Evolutionary conservation across 1,284 basidiomycete genomes (phyloP).

Genomic region (Boletellus deceptivus): DNA sequence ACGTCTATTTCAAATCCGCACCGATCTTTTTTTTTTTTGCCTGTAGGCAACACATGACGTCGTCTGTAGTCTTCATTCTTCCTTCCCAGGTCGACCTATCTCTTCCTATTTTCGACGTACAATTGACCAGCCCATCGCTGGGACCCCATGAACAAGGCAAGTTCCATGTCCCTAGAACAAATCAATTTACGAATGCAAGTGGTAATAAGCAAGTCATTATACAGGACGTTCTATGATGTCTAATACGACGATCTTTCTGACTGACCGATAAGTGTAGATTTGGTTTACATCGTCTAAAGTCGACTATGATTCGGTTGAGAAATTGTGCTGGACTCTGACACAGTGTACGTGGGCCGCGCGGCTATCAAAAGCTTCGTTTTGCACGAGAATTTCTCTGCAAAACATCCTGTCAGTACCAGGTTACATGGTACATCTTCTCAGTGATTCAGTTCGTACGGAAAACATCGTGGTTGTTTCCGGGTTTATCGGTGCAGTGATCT

Average conservation of each 20-base stretch:
- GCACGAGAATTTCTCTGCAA: conserved; percentile 83
- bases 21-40: no score
- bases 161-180: conserved; percentile 87
- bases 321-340: conserved; percentile 48
- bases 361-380: conserved; percentile 86
- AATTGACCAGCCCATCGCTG: no score
- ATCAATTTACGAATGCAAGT: background rate
- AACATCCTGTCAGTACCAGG: conserved; percentile 55
- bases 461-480: conserved; percentile 31
- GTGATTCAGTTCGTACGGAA: background rate
- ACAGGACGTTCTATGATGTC: conserved; percentile 92
- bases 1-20: no score
- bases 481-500: conserved; percentile 84
- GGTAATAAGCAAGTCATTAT: conserved; percentile 21
- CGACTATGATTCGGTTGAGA: no score
- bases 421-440: conserved; percentile 45
- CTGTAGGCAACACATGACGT: no score
- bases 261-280: conserved; percentile 47
- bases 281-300: conserved; percentile 29
- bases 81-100: no score
- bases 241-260: conserved; percentile 66
- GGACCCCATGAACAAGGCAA: conserved; percentile 43
- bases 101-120: no score
- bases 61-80: no score
- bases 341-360: conserved; percentile 87